Evolutionary conservation across 2,329 filamentous ascomycete species (phyloP).

Genomic region (Allantophomopsis cytisporea): DNA sequence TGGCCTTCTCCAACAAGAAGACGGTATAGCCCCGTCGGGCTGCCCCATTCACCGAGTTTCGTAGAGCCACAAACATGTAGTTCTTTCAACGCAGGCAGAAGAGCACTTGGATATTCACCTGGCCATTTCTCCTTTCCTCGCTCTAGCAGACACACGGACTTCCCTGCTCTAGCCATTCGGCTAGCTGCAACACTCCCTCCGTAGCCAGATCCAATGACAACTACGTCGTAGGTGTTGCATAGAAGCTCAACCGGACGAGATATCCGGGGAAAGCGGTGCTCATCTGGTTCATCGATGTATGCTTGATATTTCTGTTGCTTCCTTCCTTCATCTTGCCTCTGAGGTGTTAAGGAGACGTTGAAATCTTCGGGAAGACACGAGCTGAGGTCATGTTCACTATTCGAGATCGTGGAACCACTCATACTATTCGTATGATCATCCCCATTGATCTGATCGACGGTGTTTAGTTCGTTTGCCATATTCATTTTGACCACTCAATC

Average conservation of each 20-base stretch:
- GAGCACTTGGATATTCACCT: slow-evolving; percentile 43
- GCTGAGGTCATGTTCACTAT: too few species aligned
- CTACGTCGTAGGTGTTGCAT: slow-evolving; percentile 43
- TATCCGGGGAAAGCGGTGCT: slow-evolving; percentile 32
- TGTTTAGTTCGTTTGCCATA: too few species aligned
- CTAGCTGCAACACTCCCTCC: slow-evolving; percentile 53
- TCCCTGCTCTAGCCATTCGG: slow-evolving; percentile 44
- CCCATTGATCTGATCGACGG: too few species aligned
- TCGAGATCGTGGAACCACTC: too few species aligned
- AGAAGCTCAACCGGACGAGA: slow-evolving; percentile 43
- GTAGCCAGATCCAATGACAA: slow-evolving; percentile 58
- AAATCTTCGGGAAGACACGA: too few species aligned
- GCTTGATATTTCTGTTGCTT: slow-evolving; percentile 13
- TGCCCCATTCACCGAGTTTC: slow-evolving; percentile 30
- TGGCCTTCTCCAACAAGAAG: slow-evolving; percentile 48
- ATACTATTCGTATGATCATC: too few species aligned
- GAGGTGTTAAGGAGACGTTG: too few species aligned
- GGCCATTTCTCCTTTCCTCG: slow-evolving; percentile 52
- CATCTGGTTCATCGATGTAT: slow-evolving; percentile 14
- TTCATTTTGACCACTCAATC: too few species aligned
- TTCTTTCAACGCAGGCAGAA: slow-evolving; percentile 32
- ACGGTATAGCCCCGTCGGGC: slow-evolving; percentile 49
- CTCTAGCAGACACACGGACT: slow-evolving; percentile 51
- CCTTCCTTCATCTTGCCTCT: neutral
- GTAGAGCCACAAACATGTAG: slow-evolving; percentile 40